These are phyloP conservation scores for Thinopyrum elongatum DNA, from an alignment of 176 grass and related monocot genomes.

Conservation along the genomic window DNA sequence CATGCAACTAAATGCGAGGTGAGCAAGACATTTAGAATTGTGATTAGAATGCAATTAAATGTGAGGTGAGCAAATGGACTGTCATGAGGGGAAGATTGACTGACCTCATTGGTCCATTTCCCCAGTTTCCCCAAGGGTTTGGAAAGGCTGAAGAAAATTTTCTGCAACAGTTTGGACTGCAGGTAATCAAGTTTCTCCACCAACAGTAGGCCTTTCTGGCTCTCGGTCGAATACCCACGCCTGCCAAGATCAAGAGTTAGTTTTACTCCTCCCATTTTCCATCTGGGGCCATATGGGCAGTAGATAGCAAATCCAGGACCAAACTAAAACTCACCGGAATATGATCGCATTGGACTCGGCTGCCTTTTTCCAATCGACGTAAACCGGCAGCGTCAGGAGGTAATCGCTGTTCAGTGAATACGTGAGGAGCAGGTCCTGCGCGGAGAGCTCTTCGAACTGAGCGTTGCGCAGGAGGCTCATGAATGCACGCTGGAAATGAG, in stretches of 20 bases:
- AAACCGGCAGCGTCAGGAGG: constrained; percentile 82
- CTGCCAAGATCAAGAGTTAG: constrained; percentile 30
- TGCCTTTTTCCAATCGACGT: constrained; percentile 86
- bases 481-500: constrained; percentile 82
- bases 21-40: not conserved
- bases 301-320: too few relatives aligned
- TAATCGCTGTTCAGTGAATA: constrained; percentile 80
- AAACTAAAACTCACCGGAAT: constrained; percentile 55
- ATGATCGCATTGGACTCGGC: constrained; percentile 86
- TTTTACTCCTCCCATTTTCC: too few relatives aligned
- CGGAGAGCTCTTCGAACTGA: constrained; percentile 86
- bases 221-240: constrained; percentile 90
- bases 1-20: not conserved
- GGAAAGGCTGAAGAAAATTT: constrained; percentile 75
- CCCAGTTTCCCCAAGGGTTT: constrained; percentile 70
- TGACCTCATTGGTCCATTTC: constrained; percentile 77
- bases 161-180: constrained; percentile 80
- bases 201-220: constrained; percentile 67
- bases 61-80: not conserved
- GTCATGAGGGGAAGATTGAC: constrained; percentile 19
- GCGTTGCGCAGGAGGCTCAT: constrained; percentile 89
- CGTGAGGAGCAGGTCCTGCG: constrained; percentile 64
- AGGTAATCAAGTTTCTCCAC: constrained; percentile 94
- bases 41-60: too few relatives aligned
- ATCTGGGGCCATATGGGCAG: too few relatives aligned